Evolutionary conservation across 352 stramenopile species (phyloP).

Genomic region (Lagenidium sp.): DNA sequence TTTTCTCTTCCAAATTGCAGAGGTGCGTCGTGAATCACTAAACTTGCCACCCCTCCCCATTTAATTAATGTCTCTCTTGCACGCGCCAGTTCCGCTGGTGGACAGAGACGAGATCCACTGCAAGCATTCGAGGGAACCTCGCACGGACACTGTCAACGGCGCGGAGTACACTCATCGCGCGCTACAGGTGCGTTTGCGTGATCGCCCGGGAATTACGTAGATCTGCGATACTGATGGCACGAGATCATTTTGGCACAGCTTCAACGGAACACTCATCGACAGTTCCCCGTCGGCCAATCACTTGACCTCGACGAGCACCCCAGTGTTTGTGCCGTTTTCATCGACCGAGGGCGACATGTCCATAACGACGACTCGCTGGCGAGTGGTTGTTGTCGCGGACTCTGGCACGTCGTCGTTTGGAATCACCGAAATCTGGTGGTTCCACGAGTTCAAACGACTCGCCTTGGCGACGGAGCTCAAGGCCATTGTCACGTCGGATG

Average conservation of each 20-base stretch:
- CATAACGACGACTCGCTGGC: conserved; percentile 10
- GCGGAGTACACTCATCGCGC: background rate
- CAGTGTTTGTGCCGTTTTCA: background rate
- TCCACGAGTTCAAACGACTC: conserved; percentile 8
- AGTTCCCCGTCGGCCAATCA: background rate
- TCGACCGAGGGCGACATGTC: background rate
- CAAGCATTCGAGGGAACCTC: conserved; percentile 14
- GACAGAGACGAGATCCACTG: conserved; percentile 12
- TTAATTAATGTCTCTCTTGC: too few species aligned
- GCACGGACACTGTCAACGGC: background rate
- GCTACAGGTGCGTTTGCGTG: conserved; percentile 18
- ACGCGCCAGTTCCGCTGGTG: conserved; percentile 18
- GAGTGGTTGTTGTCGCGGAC: conserved; percentile 12
- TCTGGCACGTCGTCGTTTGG: conserved; percentile 6
- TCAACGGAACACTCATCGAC: conserved; percentile 4
- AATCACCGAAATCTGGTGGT: conserved; percentile 18
- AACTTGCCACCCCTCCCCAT: too few species aligned
- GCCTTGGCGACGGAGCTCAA: conserved; percentile 7
- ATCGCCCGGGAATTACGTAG: too few species aligned
- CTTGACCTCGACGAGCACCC: background rate
- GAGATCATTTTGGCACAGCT: conserved; percentile 4
- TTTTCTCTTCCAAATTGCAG: conserved; percentile 36
- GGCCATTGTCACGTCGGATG: conserved; percentile 14
- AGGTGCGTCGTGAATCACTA: conserved; percentile 29
- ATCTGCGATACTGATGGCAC: too few species aligned